Evolutionary conservation across 495 filamentous ascomycete genomes (phyloP).

Genomic region (Aspergillus steynii): DNA sequence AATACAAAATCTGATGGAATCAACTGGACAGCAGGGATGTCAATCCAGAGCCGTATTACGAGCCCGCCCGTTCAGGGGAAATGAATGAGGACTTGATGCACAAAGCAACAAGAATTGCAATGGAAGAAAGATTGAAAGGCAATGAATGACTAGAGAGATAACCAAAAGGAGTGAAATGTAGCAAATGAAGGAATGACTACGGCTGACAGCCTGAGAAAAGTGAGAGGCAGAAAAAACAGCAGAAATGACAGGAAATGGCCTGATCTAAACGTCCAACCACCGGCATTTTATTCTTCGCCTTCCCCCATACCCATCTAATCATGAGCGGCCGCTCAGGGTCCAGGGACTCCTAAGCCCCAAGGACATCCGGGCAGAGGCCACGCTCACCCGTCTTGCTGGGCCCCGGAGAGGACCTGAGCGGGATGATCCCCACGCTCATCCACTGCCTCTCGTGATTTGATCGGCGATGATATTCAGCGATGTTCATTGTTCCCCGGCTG

Average conservation of each 20-base stretch:
- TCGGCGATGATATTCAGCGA: slow-evolving; percentile 17
- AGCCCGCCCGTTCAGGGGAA: slow-evolving; percentile 1
- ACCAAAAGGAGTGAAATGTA: not conserved
- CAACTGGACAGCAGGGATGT: not conserved
- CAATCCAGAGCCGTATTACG: not conserved
- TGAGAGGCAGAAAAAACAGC: not conserved
- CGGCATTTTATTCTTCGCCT: not conserved
- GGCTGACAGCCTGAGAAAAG: not conserved
- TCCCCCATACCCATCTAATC: slow-evolving; percentile 1
- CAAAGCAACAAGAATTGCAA: not conserved
- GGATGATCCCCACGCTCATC: slow-evolving; percentile 7
- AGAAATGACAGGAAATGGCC: not conserved
- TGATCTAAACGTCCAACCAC: not conserved
- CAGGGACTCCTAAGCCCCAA: not conserved
- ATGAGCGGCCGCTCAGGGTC: not conserved
- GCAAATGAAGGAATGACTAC: slow-evolving; percentile 3
- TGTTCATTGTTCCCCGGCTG: slow-evolving; percentile 11
- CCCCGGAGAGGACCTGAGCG: slow-evolving; percentile 2
- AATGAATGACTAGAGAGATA: slow-evolving; percentile 1
- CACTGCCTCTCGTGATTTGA: slow-evolving; percentile 19
- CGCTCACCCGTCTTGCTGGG: slow-evolving; percentile 4
- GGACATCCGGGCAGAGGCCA: not conserved
- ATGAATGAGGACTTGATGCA: slow-evolving; percentile 1
- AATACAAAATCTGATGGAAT: not conserved
- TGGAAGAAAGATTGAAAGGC: not conserved